Percentiles rank a stretch among this genome's conserved stretches.
Evolutionary conservation across 441 rosid genomes (phyloP).

Genomic region (Populus hybrid): DNA sequence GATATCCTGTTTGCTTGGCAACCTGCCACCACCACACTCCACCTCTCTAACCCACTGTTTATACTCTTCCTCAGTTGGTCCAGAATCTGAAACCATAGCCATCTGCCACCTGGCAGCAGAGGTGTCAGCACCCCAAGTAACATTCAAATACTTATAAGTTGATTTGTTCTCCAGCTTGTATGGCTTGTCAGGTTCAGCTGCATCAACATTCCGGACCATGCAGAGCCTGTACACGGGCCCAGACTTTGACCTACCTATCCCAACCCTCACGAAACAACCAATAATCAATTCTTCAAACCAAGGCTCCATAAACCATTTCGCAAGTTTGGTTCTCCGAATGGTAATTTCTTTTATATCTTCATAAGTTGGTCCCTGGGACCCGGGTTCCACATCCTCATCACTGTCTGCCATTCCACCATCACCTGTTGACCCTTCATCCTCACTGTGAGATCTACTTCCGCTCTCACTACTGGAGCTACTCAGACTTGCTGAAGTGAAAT

Average conservation of each 20-base stretch:
- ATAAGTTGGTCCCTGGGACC: slow-evolving; percentile 56
- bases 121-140: slow-evolving; percentile 79
- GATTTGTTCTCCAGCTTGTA: slow-evolving; percentile 86
- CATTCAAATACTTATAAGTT: slow-evolving; percentile 79
- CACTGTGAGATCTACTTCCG: slow-evolving; percentile 80
- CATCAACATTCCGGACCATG: slow-evolving; percentile 85
- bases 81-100: slow-evolving; percentile 96
- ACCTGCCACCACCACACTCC: slow-evolving; percentile 73
- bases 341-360: slow-evolving; percentile 87
- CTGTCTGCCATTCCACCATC: slow-evolving; percentile 88
- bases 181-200: slow-evolving; percentile 66
- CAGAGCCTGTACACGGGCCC: slow-evolving; percentile 88
- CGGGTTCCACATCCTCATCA: slow-evolving; percentile 74
- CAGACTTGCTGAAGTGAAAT: slow-evolving; percentile 54
- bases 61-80: slow-evolving; percentile 86
- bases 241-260: slow-evolving; percentile 74
- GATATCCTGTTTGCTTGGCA: slow-evolving; percentile 81
- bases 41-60: slow-evolving; percentile 85
- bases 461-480: slow-evolving; percentile 78
- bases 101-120: slow-evolving; percentile 99
- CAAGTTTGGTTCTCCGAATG: slow-evolving; percentile 85
- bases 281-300: slow-evolving; percentile 95
- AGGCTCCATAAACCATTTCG: slow-evolving; percentile 97
- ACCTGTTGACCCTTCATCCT: slow-evolving; percentile 77
- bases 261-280: slow-evolving; percentile 93